Evolutionary conservation across 257 asterid species (phyloP), one percentile per base, ranked within the genome.

Genomic region (Gentiana straminea): DNA sequence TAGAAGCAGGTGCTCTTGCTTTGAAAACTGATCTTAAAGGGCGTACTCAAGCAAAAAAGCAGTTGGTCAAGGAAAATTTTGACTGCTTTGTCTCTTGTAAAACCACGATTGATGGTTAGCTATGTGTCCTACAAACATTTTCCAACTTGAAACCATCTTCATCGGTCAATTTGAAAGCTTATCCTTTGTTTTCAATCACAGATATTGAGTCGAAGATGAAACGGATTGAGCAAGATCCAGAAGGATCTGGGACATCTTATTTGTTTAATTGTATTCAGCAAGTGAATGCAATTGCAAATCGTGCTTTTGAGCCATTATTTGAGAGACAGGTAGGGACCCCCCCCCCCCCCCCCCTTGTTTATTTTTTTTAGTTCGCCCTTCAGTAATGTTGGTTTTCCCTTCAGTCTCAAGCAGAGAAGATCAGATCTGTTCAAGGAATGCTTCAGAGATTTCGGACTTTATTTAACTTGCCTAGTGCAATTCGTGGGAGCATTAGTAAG

Each of bases 301-400:
- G 84, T 70, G 98, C 98, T 61, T 87, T 85, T 79, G 98, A 80
- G 73, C 85, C 95, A 68, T 79, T 92, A 62, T 87, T 92, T 68
- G 98, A 92, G 84, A 83, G 98, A 73, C 98, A 92, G 97, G 98
- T 91, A 55, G 73, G n/a, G n/a, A n/a, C n/a, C n/a, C n/a, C n/a
- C n/a, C 71, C 70, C 62, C 76, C 73, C 52, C 57, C 65, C 64
- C 39, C n/a, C 34, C 45, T 37, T 13, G 54, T 44, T 34, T 36
- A 15, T 47, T 44, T 49, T 65, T 57, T 10, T 51, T 49, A 58
- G 68, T 7, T 10, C 13, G 46, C 46, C 46, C 9, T 73, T 55
- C 57, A 60, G 64, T 66, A 61, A 57, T 54, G 52, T 61, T 33
- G 41, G 55, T 34, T 45, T 55, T 49, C 65, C 57, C 11, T 72